A percentile compares a stretch with the other conserved stretches of the same genome.
Conservation (phyloP, 2,329 filamentous ascomycete species). For the Cladosporium sphaerospermum region DNA sequence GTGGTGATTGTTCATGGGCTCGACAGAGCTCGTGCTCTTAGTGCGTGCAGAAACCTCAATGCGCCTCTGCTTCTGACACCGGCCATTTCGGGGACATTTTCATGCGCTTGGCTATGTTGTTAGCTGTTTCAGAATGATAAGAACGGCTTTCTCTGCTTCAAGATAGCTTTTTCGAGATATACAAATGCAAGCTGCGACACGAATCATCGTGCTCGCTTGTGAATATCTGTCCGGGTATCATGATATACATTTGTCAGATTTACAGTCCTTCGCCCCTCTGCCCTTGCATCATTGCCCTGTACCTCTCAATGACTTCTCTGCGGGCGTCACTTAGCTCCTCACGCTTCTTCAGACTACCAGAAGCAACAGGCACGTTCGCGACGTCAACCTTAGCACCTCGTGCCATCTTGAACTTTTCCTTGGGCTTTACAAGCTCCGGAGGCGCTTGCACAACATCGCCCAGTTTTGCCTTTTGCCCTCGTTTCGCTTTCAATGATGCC, state of each 20-base stretch:
- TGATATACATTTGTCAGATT: background rate
- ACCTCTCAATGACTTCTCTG: conserved; percentile 65
- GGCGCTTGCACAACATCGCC: conserved; percentile 66
- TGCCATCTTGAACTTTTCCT: conserved; percentile 59
- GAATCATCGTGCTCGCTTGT: background rate
- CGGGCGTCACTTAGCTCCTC: conserved; percentile 67
- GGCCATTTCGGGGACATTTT: background rate
- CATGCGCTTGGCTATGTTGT: background rate
- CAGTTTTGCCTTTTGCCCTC: conserved; percentile 47
- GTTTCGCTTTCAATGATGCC: conserved; percentile 63
- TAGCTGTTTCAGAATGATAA: background rate
- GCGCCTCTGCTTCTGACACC: background rate
- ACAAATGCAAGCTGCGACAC: background rate
- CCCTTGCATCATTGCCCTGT: conserved; percentile 61
- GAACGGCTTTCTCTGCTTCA: conserved; percentile 1
- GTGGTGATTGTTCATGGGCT: background rate
- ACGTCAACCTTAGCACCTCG: conserved; percentile 61
- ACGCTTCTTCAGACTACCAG: conserved; percentile 64
- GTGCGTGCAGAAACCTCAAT: background rate
- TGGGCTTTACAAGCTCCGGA: conserved; percentile 60
- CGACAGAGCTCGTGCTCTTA: background rate
- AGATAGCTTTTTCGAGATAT: background rate
- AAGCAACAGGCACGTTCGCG: conserved; percentile 60
- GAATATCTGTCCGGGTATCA: conserved; percentile 1
- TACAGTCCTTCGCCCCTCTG: conserved; percentile 1